Evolutionary conservation across 352 stramenopile species (phyloP), one percentile per base, ranked within the genome.

Genomic region (Globisporangium abappressorium): DNA sequence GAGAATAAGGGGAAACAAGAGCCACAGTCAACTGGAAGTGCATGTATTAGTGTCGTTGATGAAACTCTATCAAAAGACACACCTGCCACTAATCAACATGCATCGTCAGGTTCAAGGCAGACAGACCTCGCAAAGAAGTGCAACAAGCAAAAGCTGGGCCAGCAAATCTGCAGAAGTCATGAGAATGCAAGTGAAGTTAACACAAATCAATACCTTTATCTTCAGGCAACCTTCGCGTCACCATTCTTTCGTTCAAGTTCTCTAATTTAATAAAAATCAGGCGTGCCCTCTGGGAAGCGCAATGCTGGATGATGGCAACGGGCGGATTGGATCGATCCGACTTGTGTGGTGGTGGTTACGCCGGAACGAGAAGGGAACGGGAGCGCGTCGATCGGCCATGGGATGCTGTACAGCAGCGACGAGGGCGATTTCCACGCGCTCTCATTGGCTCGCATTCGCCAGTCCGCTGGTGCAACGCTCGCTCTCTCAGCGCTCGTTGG

Each of bases 361-460:
- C 41, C 2, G 5, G 15, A 49, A 20, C 41, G 41, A 49, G 15
- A 49, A 20, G 15, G 41, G 38, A 46, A 18, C 12, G 14, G 18
- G 41, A 38, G 28, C 11, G 6, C 55, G 55, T 20, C 28, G 49
- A 15, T 1, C n/a, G n/a, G n/a, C 49, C 49, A 30, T 30, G 49
- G 43, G 43, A 22, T 38, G 28, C 53, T 38, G 53, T 26, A 12
- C 38, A 57, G 2, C 22, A 34, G 12, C 22, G 12, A 24, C 26
- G 26, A 41, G 14, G 54, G n/a, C 15, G 3, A 58, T 15, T 15
- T 26, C 26, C 24, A 4, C 26, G 15, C 12, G 30, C 55, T 15
- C 15, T 7, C 55, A 43, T 56, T 56, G 49, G 49, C 3, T 56
- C 55, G 28, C 54, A 41, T 57, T 57, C 41, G n/a, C 41, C 41